Base-by-base conservation (phyloP, 192 early-diverging fungal genomes). In the Paraglomus brasilianum region DNA sequence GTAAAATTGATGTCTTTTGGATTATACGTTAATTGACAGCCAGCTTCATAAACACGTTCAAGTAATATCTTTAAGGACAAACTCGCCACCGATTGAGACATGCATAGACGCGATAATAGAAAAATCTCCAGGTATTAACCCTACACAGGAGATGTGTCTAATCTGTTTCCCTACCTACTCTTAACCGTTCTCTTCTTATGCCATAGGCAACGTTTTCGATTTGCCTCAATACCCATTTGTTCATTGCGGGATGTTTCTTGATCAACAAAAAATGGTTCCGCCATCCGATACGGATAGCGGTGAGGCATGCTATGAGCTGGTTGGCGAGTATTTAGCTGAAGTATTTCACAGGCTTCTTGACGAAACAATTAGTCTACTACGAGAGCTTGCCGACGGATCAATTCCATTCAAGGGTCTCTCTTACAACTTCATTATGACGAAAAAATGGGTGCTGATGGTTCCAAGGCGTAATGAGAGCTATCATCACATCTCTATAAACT, bases 11-110 rank as follows among this genome's bases (percentile, higher is more conserved):
- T 47, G 61, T 64, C 49, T 11, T 63, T 51, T 48, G 6, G 3
- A 30, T 30, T 30, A 30, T 30, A 30, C 3, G 30, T 30, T 30
- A n/a, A n/a, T 30, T 30, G 30, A n/a, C 62, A 84, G 82, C 49
- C 86, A 87, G 58, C 71, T 69, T 38, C 86, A 87, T 65, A 85
- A 85, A 52, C 86, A 87, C 45, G 45, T 87, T n/a, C 86, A 87
- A 58, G 39, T 87, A 19, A 62, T 87, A 38, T 82, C 84, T 11
- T 57, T 80, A 13, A 52, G 70, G 9, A n/a, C 9, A 2, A 50
- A 71, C 19, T 72, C 73, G 6, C 71, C 81, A 15, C 85, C 85
- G 14, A 82, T 86, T 19, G 45, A 72, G 8, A 22, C 49, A n/a
- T 47, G 77, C 5, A 77, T 80, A 40, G 71, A 81, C 13, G 66